Percentiles rank a stretch among this genome's conserved stretches.
These are phyloP conservation scores for Scolecobasidium constrictum DNA, from an alignment of 2,329 filamentous ascomycete species.

Conservation along the genomic window DNA sequence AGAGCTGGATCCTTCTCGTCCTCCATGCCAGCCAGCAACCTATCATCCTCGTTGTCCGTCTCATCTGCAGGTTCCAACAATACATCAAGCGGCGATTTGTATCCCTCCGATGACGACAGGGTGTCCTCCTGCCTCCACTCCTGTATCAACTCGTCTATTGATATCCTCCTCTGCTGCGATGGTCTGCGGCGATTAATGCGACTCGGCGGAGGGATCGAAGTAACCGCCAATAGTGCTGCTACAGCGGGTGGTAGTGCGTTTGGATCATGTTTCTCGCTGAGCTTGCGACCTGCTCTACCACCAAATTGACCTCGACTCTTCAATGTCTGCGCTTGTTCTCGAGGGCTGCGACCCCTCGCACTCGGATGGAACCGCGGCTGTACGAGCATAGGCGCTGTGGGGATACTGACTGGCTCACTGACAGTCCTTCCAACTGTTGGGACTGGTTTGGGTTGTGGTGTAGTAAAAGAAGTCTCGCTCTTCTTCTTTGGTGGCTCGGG, in stretches of 20 bases:
- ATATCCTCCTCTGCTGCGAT: constrained; percentile 28
- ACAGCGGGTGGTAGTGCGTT: constrained; percentile 39
- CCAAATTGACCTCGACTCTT: constrained; percentile 5
- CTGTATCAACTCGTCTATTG: constrained; percentile 47
- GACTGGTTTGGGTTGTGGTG: not conserved
- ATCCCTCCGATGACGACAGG: constrained; percentile 17
- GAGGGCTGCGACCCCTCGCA: constrained; percentile 3
- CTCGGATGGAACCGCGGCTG: constrained; percentile 1
- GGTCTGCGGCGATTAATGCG: constrained; percentile 23
- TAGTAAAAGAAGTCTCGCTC: not conserved
- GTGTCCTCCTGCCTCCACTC: constrained; percentile 40
- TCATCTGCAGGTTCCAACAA: constrained; percentile 45
- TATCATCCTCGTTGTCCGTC: constrained; percentile 18
- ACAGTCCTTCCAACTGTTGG: not conserved
- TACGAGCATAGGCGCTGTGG: not conserved
- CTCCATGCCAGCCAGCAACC: constrained; percentile 3
- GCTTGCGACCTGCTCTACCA: not conserved
- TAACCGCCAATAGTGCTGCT: constrained; percentile 47
- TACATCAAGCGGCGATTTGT: constrained; percentile 40
- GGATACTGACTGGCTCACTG: constrained; percentile 7
- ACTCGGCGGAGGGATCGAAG: constrained; percentile 43
- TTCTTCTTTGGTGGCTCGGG: not conserved
- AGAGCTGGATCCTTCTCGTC: constrained; percentile 4
- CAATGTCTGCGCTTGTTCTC: constrained; percentile 2
- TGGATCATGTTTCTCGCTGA: constrained; percentile 3